Conservation (phyloP, 257 asterid genomes). For the Cinchona pubescens region DNA sequence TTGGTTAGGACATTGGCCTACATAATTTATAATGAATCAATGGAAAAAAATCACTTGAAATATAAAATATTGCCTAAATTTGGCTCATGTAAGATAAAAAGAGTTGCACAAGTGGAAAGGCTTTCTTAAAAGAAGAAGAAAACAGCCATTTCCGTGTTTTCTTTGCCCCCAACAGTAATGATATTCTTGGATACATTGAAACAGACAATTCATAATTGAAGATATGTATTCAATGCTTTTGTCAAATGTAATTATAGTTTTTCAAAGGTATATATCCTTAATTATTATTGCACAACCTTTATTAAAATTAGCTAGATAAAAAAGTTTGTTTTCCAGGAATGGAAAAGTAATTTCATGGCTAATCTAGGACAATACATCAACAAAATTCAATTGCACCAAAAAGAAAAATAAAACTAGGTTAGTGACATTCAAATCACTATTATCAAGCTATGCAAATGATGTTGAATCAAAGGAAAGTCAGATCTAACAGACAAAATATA, state of each 20-base stretch:
- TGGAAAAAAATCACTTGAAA: constrained; percentile 23
- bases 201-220: not conserved
- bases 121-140: constrained; percentile 12
- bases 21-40: constrained; percentile 6
- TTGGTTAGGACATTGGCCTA: constrained; percentile 29
- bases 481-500: no score
- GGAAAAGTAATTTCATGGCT: not conserved
- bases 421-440: not conserved
- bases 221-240: no score
- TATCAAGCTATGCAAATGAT: not conserved
- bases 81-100: constrained; percentile 26
- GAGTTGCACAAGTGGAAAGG: constrained; percentile 24
- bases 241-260: no score
- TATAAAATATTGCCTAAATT: constrained; percentile 18
- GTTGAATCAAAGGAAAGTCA: no score
- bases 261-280: no score
- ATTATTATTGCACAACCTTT: no score
- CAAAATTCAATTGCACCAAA: not conserved
- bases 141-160: constrained; percentile 9
- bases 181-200: not conserved
- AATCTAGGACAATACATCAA: not conserved
- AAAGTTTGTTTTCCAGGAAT: no score
- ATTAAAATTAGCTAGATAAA: no score
- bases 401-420: not conserved
- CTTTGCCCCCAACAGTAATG: constrained; percentile 3